Conservation (phyloP, 352 stramenopile genomes). For the Pythium scleroteichum region DNA sequence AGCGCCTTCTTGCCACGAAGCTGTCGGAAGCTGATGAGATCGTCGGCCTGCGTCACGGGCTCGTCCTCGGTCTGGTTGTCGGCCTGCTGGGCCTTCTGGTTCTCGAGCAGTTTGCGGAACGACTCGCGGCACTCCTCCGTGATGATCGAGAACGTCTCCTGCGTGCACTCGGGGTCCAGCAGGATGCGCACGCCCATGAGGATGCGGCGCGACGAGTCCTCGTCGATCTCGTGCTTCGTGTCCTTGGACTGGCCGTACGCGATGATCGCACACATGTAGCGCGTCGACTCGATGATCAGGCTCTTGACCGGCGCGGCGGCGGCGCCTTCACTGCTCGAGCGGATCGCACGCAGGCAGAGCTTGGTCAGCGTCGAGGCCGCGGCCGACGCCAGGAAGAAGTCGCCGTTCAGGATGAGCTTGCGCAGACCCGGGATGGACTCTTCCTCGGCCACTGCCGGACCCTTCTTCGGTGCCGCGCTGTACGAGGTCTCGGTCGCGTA, state of each 20-base stretch:
- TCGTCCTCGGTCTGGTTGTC: slow-evolving; percentile 62
- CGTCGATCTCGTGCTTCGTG: slow-evolving; percentile 86
- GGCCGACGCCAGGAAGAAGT: slow-evolving; percentile 97
- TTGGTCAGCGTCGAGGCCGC: slow-evolving; percentile 96
- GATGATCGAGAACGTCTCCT: slow-evolving; percentile 72
- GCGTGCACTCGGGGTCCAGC: slow-evolving; percentile 86
- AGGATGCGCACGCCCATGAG: slow-evolving; percentile 94
- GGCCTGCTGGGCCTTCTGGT: slow-evolving; percentile 65
- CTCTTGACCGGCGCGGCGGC: slow-evolving; percentile 56
- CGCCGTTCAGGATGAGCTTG: slow-evolving; percentile 90
- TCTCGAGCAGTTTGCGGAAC: slow-evolving; percentile 76
- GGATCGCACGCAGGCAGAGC: slow-evolving; percentile 91
- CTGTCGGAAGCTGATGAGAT: slow-evolving; percentile 98
- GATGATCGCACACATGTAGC: slow-evolving; percentile 77
- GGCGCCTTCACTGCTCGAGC: slow-evolving; percentile 48
- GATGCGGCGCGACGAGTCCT: slow-evolving; percentile 96
- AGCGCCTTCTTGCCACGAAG: slow-evolving; percentile 92
- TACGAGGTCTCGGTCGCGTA: slow-evolving; percentile 99
- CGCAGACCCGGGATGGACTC: slow-evolving; percentile 73
- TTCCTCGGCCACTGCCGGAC: slow-evolving; percentile 45
- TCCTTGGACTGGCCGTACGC: slow-evolving; percentile 72
- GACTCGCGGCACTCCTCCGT: slow-evolving; percentile 79
- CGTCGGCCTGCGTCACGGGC: slow-evolving; percentile 85
- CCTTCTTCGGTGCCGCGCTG: slow-evolving; percentile 35
- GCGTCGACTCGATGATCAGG: slow-evolving; percentile 67